Base-by-base conservation (phyloP, 768 basidiomycete species). In the Calocybe cyanea region DNA sequence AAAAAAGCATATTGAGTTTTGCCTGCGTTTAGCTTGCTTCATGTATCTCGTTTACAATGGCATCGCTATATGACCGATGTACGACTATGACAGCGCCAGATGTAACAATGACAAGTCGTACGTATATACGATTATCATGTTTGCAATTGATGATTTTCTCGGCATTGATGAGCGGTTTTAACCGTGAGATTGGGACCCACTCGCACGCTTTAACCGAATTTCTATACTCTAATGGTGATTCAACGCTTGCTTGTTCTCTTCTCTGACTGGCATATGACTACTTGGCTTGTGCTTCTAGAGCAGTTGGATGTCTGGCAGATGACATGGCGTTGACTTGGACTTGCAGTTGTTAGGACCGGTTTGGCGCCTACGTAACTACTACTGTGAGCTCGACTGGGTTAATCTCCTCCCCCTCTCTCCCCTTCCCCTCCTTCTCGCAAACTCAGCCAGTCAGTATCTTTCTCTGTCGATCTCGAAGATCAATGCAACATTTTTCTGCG, bases 1-100 rank as follows among this genome's bases (percentile, higher is more conserved):
- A 93, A 92, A 78, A 85, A 85, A 64, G 76, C 78, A 56, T 85
- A 85, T 69, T 79, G 52, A 57, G 50, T 28, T 11, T 39, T 18
- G 42, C 14, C 23, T 20, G 31, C 9, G 33, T 43, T 46, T 33
- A 43, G 44, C 34, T 48, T 39, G 37, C 42, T 45, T 36, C 43
- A 30, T 56, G 46, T 52, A 45, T 42, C 23, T 33, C 46, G 43
- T 52, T 33, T 40, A 49, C 44, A 41, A 46, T 14, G 17, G 32
- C 11, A 39, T 43, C 6, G 25, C 11, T 5, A 28, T 28, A 28
- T 6, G 25, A 6, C 25, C 25, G 11, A 28, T 6, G 25, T 28
- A 11, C 11, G 5, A 11, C 11, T 5, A 28, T 28, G 25, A 28
- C 25, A 28, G 25, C 25, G 25, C 25, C 25, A 28, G n/a, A n/a